Percentiles rank a stretch among this genome's conserved stretches.
Conservation (phyloP, 2,329 filamentous ascomycete genomes). For the Colletotrichum sansevieriae region DNA sequence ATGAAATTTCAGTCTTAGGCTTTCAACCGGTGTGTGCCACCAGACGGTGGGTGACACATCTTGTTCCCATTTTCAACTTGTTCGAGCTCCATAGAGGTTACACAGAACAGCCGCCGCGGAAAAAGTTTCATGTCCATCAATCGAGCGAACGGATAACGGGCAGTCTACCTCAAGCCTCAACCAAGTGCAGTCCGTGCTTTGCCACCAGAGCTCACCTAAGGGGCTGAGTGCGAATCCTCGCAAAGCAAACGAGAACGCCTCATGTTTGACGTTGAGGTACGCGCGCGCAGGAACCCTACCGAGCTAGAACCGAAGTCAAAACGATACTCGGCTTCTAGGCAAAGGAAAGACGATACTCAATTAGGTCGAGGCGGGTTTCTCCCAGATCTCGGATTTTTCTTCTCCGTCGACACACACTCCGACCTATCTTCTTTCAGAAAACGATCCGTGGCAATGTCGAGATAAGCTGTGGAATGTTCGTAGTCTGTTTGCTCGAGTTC, state of each 20-base stretch:
- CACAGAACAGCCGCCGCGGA: slow-evolving; percentile 1
- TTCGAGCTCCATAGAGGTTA: background rate
- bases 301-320: slow-evolving; percentile 29
- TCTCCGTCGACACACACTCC: background rate
- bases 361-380: background rate
- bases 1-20: background rate
- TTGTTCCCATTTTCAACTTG: background rate
- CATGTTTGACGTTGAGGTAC: slow-evolving; percentile 25
- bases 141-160: slow-evolving; percentile 17
- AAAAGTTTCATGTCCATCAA: slow-evolving; percentile 35
- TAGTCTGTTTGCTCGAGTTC: slow-evolving; percentile 4
- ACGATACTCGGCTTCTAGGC: slow-evolving; percentile 20
- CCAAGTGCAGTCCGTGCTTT: slow-evolving; percentile 38
- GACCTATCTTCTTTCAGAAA: background rate
- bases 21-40: background rate
- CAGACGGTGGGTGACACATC: slow-evolving; percentile 9
- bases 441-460: background rate
- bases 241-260: slow-evolving; percentile 19
- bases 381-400: too few species aligned
- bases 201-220: slow-evolving; percentile 10
- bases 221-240: background rate
- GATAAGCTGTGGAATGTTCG: slow-evolving; percentile 20
- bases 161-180: slow-evolving; percentile 16
- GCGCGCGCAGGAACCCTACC: background rate
- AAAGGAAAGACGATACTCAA: too few species aligned